phyloP scores from a whole-genome alignment of 225 moss, liverwort and hornwort species.

The Pseudisothecium myosuroides region DNA sequence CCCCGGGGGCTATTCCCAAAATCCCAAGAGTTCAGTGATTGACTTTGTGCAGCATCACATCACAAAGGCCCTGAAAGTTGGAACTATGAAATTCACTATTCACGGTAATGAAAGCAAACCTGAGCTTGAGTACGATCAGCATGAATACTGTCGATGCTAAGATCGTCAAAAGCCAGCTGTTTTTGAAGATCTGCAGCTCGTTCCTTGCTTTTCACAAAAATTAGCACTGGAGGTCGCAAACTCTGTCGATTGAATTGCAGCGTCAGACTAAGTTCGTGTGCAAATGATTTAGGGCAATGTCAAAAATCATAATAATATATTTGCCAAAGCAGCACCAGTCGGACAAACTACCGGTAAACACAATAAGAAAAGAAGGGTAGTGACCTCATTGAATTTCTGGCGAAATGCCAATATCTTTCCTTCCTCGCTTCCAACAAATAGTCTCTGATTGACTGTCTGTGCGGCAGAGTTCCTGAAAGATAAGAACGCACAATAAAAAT shows the following conservation, averaged over 20 bases:
- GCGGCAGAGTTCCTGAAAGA: slow-evolving; percentile 65
- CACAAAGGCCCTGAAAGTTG: not conserved
- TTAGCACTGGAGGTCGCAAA: slow-evolving; percentile 60
- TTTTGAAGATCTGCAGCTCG: slow-evolving; percentile 70
- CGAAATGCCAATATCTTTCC: slow-evolving; percentile 77
- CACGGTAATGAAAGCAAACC: slow-evolving; percentile 7
- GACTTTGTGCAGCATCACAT: not conserved
- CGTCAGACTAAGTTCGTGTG: not conserved
- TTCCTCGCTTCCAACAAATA: slow-evolving; percentile 88
- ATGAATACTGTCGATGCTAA: slow-evolving; percentile 85
- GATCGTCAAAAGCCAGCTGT: slow-evolving; percentile 53
- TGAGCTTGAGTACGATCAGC: slow-evolving; percentile 75
- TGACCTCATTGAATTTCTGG: slow-evolving; percentile 72
- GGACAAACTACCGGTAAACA: not conserved
- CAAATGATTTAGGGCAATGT: not conserved
- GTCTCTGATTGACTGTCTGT: slow-evolving; percentile 56
- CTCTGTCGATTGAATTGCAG: slow-evolving; percentile 33
- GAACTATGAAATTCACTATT: not conserved
- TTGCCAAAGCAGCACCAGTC: not conserved
- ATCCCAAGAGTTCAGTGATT: not conserved
- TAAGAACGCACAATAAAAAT: not conserved
- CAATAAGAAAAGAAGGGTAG: not conserved
- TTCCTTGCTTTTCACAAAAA: slow-evolving; percentile 87
- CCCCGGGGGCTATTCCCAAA: not conserved
- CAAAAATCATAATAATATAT: not conserved